Conservation (phyloP, 2,329 filamentous ascomycete genomes). For the Penicillium decumbens region DNA sequence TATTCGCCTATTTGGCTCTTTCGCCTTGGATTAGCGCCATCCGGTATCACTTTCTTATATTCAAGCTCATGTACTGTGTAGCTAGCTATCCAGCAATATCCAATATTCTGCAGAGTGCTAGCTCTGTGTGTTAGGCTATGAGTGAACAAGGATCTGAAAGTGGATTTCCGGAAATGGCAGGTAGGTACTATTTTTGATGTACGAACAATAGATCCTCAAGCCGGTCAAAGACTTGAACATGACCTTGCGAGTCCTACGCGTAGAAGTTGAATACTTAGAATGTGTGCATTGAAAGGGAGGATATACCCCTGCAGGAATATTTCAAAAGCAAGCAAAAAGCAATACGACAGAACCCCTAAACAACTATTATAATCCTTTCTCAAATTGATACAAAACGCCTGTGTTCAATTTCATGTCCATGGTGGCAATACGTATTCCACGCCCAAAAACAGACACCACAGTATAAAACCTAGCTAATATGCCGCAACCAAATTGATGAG, state of each 20-base stretch:
- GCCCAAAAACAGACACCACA: conserved; percentile 1
- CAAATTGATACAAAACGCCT: background rate
- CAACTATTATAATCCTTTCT: background rate
- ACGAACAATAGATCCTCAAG: too few species aligned
- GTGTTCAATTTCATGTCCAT: conserved; percentile 1
- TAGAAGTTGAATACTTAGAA: too few species aligned
- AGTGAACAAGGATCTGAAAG: background rate
- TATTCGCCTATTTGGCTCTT: background rate
- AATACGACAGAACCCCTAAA: too few species aligned
- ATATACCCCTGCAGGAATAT: too few species aligned
- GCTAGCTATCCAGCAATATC: background rate
- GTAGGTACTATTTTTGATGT: too few species aligned
- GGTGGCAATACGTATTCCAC: conserved; percentile 1
- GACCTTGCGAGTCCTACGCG: too few species aligned
- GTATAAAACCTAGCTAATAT: background rate
- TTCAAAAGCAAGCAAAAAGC: too few species aligned
- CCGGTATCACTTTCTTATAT: background rate
- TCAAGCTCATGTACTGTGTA: background rate
- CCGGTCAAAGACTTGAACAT: too few species aligned
- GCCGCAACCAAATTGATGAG: background rate
- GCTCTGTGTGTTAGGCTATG: background rate
- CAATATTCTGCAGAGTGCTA: background rate
- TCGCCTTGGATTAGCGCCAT: background rate
- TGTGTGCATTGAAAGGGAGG: too few species aligned
- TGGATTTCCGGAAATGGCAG: too few species aligned